These are phyloP conservation scores for Amanita molliuscula DNA, from an alignment of 768 basidiomycete genomes.

Conservation along the genomic window DNA sequence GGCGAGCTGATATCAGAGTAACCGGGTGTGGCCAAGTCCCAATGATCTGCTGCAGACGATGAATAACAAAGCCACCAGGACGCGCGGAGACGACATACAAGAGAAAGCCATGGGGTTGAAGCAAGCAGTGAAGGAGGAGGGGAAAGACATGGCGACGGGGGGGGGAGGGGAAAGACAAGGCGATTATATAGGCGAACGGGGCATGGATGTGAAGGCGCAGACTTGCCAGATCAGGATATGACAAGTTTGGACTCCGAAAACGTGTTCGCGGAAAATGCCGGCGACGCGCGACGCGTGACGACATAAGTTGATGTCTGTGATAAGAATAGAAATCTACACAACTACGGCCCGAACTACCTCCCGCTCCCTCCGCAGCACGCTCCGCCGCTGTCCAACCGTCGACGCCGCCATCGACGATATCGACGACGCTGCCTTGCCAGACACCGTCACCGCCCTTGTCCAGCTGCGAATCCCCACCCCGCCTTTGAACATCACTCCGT, in stretches of 20 bases:
- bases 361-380: background rate
- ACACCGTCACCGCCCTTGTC: background rate
- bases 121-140: background rate
- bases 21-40: background rate
- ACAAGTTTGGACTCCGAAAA: background rate
- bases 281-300: background rate
- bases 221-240: background rate
- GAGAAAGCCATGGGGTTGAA: background rate
- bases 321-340: background rate
- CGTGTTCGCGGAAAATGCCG: conserved; percentile 4
- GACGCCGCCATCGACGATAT: background rate
- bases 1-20: conserved; percentile 1
- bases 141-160: background rate
- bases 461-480: background rate
- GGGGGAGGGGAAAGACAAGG: background rate
- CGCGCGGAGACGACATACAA: background rate
- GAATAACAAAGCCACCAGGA: background rate
- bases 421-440: background rate
- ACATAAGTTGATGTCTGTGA: background rate
- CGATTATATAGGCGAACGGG: background rate
- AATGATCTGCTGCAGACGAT: background rate
- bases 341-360: background rate
- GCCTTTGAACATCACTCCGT: background rate
- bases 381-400: background rate
- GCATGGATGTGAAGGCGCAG: background rate